Percentiles rank a stretch among this genome's conserved stretches.
Conservation (phyloP, 2,329 filamentous ascomycete genomes). For the Aspergillus awamori region DNA sequence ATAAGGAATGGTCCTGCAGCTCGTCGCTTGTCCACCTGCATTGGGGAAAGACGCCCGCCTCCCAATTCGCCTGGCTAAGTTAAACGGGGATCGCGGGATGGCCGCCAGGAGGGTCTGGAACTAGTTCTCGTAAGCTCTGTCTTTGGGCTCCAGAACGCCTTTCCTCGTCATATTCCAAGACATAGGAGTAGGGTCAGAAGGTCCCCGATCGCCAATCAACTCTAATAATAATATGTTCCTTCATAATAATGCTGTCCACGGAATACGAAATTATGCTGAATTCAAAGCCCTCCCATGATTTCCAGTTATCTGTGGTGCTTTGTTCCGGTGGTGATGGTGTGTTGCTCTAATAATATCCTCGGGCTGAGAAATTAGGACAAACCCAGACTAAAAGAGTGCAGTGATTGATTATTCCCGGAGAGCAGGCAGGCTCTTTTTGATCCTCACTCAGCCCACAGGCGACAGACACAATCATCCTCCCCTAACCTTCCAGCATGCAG, state of each 20-base stretch:
- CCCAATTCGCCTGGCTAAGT: constrained; percentile 15
- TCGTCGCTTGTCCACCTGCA: constrained; percentile 14
- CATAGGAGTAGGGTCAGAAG: background rate
- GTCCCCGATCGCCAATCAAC: background rate
- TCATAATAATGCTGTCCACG: background rate
- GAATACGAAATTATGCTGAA: background rate
- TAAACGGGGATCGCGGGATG: constrained; percentile 10
- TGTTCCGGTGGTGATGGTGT: too few species aligned
- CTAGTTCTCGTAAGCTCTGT: background rate
- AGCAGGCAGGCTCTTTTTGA: background rate
- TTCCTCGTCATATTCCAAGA: constrained; percentile 4
- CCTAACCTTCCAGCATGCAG: background rate
- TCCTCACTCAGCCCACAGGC: background rate
- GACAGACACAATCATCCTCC: background rate
- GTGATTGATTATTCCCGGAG: background rate
- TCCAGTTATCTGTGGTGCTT: background rate
- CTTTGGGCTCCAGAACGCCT: background rate
- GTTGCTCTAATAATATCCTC: constrained; percentile 7
- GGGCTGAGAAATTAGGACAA: background rate
- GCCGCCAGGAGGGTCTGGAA: constrained; percentile 11
- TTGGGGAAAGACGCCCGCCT: constrained; percentile 17
- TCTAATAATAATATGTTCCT: background rate
- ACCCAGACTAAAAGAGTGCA: constrained; percentile 9
- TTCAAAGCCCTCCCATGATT: background rate
- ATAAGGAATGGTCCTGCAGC: constrained; percentile 17